Percentiles rank a stretch among this genome's conserved stretches.
These are phyloP conservation scores for Kodamaea alishanica DNA, from an alignment of 1,139 yeast genomes.

Conservation along the genomic window DNA sequence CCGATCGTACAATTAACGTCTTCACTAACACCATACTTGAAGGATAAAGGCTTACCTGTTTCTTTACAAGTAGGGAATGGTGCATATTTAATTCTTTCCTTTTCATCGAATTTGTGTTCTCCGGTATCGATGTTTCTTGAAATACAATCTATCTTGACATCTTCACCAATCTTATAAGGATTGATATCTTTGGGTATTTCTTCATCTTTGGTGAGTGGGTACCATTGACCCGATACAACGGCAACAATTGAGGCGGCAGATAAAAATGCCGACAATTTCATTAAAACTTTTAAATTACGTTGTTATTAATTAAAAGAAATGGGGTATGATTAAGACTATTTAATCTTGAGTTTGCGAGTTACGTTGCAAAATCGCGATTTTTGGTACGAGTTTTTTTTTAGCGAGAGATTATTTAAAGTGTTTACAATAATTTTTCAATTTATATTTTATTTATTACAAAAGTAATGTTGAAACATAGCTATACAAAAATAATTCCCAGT, in stretches of 20 bases:
- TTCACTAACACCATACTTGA: constrained; percentile 52
- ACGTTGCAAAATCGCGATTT: no score
- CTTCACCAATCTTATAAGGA: constrained; percentile 43
- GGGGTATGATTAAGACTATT: no score
- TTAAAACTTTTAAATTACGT: background rate
- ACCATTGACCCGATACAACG: constrained; percentile 26
- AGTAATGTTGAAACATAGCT: constrained; percentile 2
- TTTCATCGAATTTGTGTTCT: constrained; percentile 65
- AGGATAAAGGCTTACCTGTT: constrained; percentile 53
- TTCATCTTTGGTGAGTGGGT: constrained; percentile 33
- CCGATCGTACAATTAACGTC: constrained; percentile 59
- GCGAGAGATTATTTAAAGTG: no score
- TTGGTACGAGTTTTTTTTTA: no score
- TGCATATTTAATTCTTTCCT: constrained; percentile 54
- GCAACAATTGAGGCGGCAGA: constrained; percentile 5
- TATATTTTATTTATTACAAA: constrained; percentile 1
- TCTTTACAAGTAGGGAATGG: constrained; percentile 65
- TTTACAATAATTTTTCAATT: no score
- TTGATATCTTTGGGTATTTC: constrained; percentile 35
- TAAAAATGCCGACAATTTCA: constrained; percentile 10
- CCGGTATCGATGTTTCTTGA: constrained; percentile 69
- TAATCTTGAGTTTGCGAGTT: no score
- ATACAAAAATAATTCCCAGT: constrained; percentile 6
- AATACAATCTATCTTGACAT: constrained; percentile 57
- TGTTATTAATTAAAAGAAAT: no score